Base-by-base conservation (phyloP, 2,329 filamentous ascomycete species). In the Fusarium denticulatum region DNA sequence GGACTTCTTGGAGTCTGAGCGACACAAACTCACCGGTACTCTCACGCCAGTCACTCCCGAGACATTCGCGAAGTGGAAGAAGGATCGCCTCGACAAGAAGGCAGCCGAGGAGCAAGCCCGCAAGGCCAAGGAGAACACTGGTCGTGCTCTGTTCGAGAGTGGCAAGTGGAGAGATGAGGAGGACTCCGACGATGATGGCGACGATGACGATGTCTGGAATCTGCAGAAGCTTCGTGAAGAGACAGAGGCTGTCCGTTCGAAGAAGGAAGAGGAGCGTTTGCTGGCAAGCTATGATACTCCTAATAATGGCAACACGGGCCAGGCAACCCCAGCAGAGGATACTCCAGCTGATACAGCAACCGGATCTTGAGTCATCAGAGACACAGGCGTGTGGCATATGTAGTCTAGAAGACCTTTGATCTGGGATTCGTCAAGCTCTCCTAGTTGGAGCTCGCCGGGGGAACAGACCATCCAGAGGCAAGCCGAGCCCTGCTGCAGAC, bases 41-140 rank as follows among this genome's bases (percentile, higher is more conserved):
- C 88, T 98, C 58, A 99, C 97, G 4, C 97, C 97, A 10, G 97
- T 99, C 71, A 99, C 94, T 3, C 92, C 92, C 6, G 96, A 99
- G 81, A 88, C 91, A 2, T 99, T 99, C 80, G 94, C 94, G 71
- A 96, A 96, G 80, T 99, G 96, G 96, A 99, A 99, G 88, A 92
- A 95, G 85, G 93, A 97, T 60, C 93, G 96, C 49, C 81, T 98
- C 76, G 91, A 95, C 83, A 99, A 99, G 91, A 98, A 97, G 88
- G 93, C 92, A 22, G 96, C 96, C 28, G 96, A 99, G 79, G 93
- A 96, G 76, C 92, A 97, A 84, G 94, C 95, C 53, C 91, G 92
- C 80, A 91, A 93, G 84, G 94, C 95, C 80, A 98, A 97, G 88
- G 96, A 99, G 78, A 96, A 95, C 28, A 99, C 96, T 26, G 96